phyloP scores from a whole-genome alignment of 305 asterid genomes.

The Rubia occidens region DNA sequence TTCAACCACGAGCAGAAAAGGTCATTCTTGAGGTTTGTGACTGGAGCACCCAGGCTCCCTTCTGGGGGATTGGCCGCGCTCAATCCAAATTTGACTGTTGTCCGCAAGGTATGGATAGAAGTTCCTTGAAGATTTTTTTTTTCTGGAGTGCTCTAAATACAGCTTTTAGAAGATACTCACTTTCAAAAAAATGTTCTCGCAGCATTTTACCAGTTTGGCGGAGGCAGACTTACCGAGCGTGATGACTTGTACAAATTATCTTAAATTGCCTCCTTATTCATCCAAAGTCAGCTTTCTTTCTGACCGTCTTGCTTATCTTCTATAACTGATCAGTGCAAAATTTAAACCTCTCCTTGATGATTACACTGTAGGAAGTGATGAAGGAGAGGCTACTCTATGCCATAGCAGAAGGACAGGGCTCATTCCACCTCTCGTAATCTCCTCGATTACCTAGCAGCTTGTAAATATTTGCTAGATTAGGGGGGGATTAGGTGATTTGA shows the following conservation, averaged over 20 bases:
- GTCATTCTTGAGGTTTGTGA: slow-evolving; percentile 87
- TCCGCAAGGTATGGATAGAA: slow-evolving; percentile 54
- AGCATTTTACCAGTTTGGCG: slow-evolving; percentile 54
- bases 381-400: slow-evolving; percentile 79
- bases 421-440: slow-evolving; percentile 74
- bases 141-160: not conserved
- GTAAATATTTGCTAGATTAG: slow-evolving; percentile 39
- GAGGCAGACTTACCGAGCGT: slow-evolving; percentile 92
- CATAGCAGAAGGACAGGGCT: slow-evolving; percentile 88
- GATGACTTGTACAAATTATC: slow-evolving; percentile 94
- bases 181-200: slow-evolving; percentile 14
- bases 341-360: not conserved
- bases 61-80: slow-evolving; percentile 89
- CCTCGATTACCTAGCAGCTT: slow-evolving; percentile 11
- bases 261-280: slow-evolving; percentile 95
- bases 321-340: slow-evolving; percentile 2
- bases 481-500: slow-evolving; percentile 27
- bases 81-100: slow-evolving; percentile 84
- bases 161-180: not conserved
- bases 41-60: slow-evolving; percentile 96
- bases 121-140: not conserved
- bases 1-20: slow-evolving; percentile 67
- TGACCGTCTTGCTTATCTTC: not conserved
- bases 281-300: slow-evolving; percentile 45
- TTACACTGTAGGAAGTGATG: slow-evolving; percentile 62